Conservation (phyloP, 192 early-diverging fungal species). For the Phycomyces blakesleeanus region DNA sequence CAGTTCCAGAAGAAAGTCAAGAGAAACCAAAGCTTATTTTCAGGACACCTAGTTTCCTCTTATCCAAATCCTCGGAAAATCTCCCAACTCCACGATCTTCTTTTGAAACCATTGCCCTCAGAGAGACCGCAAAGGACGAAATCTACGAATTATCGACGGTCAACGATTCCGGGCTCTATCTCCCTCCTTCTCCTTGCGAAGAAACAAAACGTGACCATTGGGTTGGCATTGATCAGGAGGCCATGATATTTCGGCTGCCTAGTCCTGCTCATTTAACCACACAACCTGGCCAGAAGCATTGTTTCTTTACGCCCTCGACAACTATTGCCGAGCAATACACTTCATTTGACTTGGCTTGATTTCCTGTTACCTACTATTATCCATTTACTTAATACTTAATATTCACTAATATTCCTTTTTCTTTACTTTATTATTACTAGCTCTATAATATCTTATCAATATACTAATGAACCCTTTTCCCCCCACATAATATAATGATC, state of each 20-base stretch:
- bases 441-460: no score
- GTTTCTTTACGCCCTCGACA: conserved; percentile 17
- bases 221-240: conserved; percentile 11
- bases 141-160: conserved; percentile 32
- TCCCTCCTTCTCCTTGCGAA: conserved; percentile 27
- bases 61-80: no score
- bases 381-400: no score
- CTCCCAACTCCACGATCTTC: not conserved
- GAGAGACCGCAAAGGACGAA: conserved; percentile 9
- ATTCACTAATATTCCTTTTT: not conserved
- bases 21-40: no score
- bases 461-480: no score
- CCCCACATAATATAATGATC: no score
- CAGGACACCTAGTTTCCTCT: no score
- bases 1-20: not conserved
- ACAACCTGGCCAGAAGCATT: conserved; percentile 1
- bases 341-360: not conserved
- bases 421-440: not conserved
- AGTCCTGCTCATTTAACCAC: conserved; percentile 12
- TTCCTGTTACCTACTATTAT: not conserved
- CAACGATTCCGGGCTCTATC: conserved; percentile 32
- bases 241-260: conserved; percentile 7
- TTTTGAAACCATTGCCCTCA: conserved; percentile 5
- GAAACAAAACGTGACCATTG: conserved; percentile 19
- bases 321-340: not conserved